These are phyloP conservation scores for Allantophomopsis lycopodina DNA, from an alignment of 2,329 filamentous ascomycete genomes.

Conservation along the genomic window DNA sequence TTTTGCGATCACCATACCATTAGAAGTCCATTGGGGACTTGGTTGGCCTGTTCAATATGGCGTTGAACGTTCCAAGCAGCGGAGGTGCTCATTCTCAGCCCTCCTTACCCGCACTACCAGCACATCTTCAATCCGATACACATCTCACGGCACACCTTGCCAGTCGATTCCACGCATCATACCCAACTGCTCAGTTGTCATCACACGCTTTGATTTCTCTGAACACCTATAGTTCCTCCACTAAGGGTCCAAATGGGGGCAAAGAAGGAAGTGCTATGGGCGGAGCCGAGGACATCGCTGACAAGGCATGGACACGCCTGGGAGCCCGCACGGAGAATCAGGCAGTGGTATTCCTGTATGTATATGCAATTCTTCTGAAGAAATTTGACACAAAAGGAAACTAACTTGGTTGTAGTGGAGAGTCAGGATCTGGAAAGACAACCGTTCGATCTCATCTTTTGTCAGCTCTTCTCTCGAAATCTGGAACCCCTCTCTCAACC, in stretches of 20 bases:
- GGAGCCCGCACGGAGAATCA: slow-evolving; percentile 89
- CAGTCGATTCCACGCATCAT: slow-evolving; percentile 80
- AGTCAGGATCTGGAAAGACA: slow-evolving; percentile 93
- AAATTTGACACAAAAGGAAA: slow-evolving; percentile 1
- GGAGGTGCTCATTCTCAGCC: slow-evolving; percentile 64
- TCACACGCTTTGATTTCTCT: slow-evolving; percentile 84
- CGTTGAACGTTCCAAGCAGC: slow-evolving; percentile 27
- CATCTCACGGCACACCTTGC: slow-evolving; percentile 73
- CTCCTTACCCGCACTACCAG: slow-evolving; percentile 76
- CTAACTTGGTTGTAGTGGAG: slow-evolving; percentile 47
- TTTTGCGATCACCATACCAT: no score
- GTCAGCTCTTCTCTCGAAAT: slow-evolving; percentile 74
- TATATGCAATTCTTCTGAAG: slow-evolving; percentile 11
- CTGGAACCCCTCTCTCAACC: slow-evolving; percentile 81
- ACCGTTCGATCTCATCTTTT: slow-evolving; percentile 84
- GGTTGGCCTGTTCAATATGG: slow-evolving; percentile 31
- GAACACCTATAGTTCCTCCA: slow-evolving; percentile 87
- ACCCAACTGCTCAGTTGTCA: slow-evolving; percentile 78
- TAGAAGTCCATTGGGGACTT: not conserved
- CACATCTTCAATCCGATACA: slow-evolving; percentile 67
- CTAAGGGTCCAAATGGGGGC: slow-evolving; percentile 77
- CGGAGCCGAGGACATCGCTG: slow-evolving; percentile 83
- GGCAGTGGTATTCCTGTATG: slow-evolving; percentile 83
- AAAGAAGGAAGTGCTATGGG: slow-evolving; percentile 88
- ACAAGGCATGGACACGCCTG: slow-evolving; percentile 71